Percentiles rank a stretch among this genome's conserved stretches.
Conservation (phyloP, 1,139 yeast genomes). For the Candida sp. region DNA sequence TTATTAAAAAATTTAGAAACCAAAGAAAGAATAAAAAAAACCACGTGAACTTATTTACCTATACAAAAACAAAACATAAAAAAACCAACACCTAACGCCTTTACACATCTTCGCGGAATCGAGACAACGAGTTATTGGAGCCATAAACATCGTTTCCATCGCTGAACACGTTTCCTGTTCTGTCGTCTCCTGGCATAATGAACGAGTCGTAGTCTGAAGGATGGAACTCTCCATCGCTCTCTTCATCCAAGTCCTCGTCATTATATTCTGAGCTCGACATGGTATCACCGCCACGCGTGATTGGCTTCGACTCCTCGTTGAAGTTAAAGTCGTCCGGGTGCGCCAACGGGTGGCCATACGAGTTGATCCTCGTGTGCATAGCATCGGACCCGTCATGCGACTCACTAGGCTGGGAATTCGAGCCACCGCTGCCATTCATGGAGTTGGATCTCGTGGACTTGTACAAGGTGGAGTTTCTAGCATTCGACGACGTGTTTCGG, state of each 20-base stretch:
- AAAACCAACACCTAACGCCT: neutral
- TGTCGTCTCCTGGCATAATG: conserved; percentile 14
- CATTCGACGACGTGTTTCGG: conserved; percentile 20
- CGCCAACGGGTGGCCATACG: conserved; percentile 20
- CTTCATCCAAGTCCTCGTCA: conserved; percentile 6
- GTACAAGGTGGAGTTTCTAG: conserved; percentile 15
- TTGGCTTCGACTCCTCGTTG: conserved; percentile 9
- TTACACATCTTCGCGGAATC: conserved; percentile 15
- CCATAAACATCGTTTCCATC: conserved; percentile 9
- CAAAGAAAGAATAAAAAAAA: neutral
- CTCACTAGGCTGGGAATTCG: conserved; percentile 3
- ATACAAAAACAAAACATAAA: neutral
- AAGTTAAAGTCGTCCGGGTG: conserved; percentile 18
- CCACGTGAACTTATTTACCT: neutral
- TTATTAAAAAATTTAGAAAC: neutral
- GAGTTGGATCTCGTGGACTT: conserved; percentile 19
- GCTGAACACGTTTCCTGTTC: conserved; percentile 10
- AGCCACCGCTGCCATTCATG: conserved; percentile 5
- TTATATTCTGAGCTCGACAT: conserved; percentile 9
- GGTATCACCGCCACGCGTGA: conserved; percentile 5
- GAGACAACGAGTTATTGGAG: conserved; percentile 14
- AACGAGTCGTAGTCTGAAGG: conserved; percentile 17
- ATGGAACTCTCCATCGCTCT: conserved; percentile 14
- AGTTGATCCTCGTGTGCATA: conserved; percentile 16
- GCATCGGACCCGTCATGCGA: conserved; percentile 1